Conservation (phyloP, 257 asterid genomes). For the Handroanthus guayacan region DNA sequence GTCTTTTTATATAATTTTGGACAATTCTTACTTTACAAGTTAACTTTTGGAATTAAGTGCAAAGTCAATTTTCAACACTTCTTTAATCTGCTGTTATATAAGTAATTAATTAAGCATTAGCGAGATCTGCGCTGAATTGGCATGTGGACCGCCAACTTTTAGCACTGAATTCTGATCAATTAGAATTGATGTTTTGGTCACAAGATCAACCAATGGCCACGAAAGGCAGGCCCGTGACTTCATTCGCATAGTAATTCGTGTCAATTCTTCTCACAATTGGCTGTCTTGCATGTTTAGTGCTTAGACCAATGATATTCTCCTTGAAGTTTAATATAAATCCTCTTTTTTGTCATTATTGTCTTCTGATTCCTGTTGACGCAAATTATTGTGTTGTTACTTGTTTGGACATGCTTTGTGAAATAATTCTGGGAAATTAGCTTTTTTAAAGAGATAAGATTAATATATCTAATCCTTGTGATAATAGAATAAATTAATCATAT, state of each 20-base stretch:
- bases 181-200: conserved; percentile 32
- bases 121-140: conserved; percentile 18
- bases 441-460: no score
- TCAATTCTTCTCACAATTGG: conserved; percentile 18
- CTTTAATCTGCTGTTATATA: not conserved
- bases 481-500: no score
- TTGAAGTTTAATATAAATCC: not conserved
- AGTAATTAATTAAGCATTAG: conserved; percentile 1
- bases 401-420: no score
- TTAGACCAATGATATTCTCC: conserved; percentile 12
- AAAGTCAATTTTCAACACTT: not conserved
- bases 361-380: no score
- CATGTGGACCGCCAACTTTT: conserved; percentile 2
- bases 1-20: no score
- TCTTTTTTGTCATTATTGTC: not conserved
- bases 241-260: conserved; percentile 35
- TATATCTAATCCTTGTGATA: no score
- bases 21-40: no score
- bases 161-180: not conserved
- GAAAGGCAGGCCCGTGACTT: conserved; percentile 38
- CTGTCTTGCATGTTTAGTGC: conserved; percentile 9
- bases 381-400: no score
- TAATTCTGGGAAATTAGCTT: no score
- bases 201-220: conserved; percentile 37
- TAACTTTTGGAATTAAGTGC: no score